phyloP scores from a whole-genome alignment of 352 stramenopile genomes.

The Pythium guiyangense region DNA sequence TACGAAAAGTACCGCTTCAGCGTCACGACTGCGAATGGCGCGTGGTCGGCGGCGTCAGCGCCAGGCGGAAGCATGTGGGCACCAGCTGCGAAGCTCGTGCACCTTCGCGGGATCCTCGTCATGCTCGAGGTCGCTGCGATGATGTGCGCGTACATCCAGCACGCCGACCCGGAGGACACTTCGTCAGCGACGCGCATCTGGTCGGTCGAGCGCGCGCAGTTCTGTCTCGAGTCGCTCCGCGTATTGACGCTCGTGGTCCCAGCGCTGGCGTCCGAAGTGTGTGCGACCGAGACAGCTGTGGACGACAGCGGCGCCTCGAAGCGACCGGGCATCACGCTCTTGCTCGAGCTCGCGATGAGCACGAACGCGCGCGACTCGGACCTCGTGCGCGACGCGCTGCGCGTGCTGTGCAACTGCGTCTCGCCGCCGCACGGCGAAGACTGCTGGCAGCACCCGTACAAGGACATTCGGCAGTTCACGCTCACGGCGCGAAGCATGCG shows the following conservation, averaged over 20 bases:
- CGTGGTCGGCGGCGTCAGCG: slow-evolving; percentile 53
- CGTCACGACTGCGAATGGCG: slow-evolving; percentile 34
- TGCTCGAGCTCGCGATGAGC: slow-evolving; percentile 77
- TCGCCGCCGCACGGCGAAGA: slow-evolving; percentile 70
- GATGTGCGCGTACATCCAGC: slow-evolving; percentile 60
- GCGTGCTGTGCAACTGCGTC: slow-evolving; percentile 83
- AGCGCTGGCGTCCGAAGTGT: slow-evolving; percentile 66
- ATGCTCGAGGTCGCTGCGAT: slow-evolving; percentile 74
- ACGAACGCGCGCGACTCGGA: slow-evolving; percentile 67
- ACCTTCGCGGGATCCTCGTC: slow-evolving; percentile 71
- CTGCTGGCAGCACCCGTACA: slow-evolving; percentile 82
- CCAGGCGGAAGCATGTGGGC: slow-evolving; percentile 63
- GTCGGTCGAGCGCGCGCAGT: slow-evolving; percentile 76
- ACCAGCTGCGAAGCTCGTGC: slow-evolving; percentile 63
- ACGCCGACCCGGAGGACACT: slow-evolving; percentile 44
- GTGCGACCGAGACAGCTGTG: slow-evolving; percentile 55
- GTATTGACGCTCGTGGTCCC: slow-evolving; percentile 75
- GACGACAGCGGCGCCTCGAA: slow-evolving; percentile 43
- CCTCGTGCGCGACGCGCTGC: slow-evolving; percentile 63
- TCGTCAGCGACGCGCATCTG: slow-evolving; percentile 54
- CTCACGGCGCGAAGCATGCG: slow-evolving; percentile 69
- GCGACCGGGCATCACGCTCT: slow-evolving; percentile 52
- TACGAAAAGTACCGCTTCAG: slow-evolving; percentile 84
- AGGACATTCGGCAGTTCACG: slow-evolving; percentile 79
- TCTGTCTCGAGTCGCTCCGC: slow-evolving; percentile 72